Evolutionary conservation across 2,329 filamentous ascomycete species (phyloP), one percentile per base, ranked within the genome.

Genomic region (Scedosporium apiospermum): DNA sequence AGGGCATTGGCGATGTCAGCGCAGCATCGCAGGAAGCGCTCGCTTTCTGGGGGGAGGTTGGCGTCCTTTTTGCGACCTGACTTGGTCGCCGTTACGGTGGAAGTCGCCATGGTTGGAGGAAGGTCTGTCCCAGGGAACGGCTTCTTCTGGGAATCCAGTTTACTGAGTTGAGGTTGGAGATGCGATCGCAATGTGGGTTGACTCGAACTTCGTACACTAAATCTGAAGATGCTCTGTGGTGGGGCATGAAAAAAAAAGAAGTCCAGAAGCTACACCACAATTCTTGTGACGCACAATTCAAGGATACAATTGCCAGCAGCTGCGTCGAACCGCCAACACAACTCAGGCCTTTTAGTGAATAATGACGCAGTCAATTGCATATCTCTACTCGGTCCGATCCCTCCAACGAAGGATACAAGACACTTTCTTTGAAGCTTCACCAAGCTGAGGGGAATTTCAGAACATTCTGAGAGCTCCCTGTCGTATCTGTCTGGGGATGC

Each of bases 1-100:
- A 99, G 83, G 62, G 88, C 89, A 72, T 91, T 96, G 61, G 93
- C 93, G 70, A 99, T 93, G 69, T 99, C 96, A 65, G 93, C 93
- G 75, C 96, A 99, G 69, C 92, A 95, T 74, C 92, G 86, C 75
- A 98, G 85, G 74, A 90, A 97, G 61, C 95, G 88, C 77, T 99
- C 95, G 76, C 93, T 96, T 76, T 99, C 95, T 27, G 95, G 91
- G 2, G 91, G 84, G 12, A 96, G 82, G 68, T 93, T 91, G 68
- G 83, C 78, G 69, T 85, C 74, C 70, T 82, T 88, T 75, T 91
- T 95, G 69, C 86, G 89, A 71, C 84, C 80, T 49, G 84, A 80
- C 30, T 76, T 78, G 57, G 88, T 88, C 80, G 89, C 69, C 27
- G 77, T 81, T 62, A 88, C 87, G 80, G 92, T 92, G 65, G 72